Evolutionary conservation across 2,329 filamentous ascomycete genomes (phyloP), one percentile per base, ranked within the genome.

Genomic region (Chaetomium sp.): DNA sequence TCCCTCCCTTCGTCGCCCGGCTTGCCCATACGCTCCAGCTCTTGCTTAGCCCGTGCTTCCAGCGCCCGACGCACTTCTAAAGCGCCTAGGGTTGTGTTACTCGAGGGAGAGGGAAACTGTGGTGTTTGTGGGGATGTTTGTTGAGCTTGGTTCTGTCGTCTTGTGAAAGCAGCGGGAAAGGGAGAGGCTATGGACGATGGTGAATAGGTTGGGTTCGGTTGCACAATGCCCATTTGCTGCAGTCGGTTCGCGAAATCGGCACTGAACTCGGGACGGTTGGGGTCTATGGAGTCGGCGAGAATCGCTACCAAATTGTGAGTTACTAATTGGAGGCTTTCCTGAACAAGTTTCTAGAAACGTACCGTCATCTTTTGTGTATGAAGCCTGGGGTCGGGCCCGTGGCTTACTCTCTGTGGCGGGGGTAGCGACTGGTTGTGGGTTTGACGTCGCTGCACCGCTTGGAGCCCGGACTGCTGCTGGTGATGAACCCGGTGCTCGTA

Each of bases 191-290:
- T 78, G 6, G 79, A 81, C 1, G 78, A 79, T 32, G 76, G 71
- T 5, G 79, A 81, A 47, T 73, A 76, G 4, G 76, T 80, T 35
- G 79, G 79, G 59, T 77, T 79, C 4, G 80, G 79, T 47, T 78
- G 73, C 7, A 74, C 79, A 35, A 81, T 70, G 64, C 79, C 80
- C 74, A 83, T 80, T 59, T 78, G 69, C 33, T 73, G 73, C 5
- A 83, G 73, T 12, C 80, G 78, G 49, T 69, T 69, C 7, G 79
- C 75, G 66, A 80, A 82, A 59, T 69, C 74, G n/a, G 70, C 65
- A 45, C 71, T 68, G 48, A 52, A 52, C 19, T 68, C 63, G n/a
- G 67, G 50, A 38, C 67, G 63, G 61, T 78, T 72, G n/a, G 76
- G 72, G 55, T 76, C 71, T 58, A 63, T 61, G 38, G 68, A 68